Conservation (phyloP, 192 early-diverging fungal species). For the Gryganskiella cystojenkinii region DNA sequence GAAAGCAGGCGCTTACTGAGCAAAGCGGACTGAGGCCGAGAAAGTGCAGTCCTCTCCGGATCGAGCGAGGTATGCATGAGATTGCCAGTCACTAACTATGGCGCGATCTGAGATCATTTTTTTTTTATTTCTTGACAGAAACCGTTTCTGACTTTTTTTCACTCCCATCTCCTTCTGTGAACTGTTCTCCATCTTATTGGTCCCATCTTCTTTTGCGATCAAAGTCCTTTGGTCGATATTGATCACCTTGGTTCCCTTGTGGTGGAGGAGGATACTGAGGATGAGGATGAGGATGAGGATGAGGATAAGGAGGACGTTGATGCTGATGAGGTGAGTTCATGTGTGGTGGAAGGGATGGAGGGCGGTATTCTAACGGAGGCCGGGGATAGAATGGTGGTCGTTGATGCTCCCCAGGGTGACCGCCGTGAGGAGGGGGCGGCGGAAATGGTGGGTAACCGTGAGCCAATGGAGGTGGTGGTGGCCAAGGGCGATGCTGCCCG, state of each 20-base stretch:
- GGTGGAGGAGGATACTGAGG: neutral
- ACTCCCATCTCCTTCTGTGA: too few species aligned
- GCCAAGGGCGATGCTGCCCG: conserved; percentile 5
- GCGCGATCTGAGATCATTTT: neutral
- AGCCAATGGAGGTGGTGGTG: neutral
- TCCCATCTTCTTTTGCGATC: conserved; percentile 32
- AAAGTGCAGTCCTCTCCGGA: too few species aligned
- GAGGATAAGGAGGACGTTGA: conserved; percentile 4
- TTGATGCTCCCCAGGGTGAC: conserved; percentile 7
- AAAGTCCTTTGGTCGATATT: conserved; percentile 4
- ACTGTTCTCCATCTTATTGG: neutral
- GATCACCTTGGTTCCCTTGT: neutral
- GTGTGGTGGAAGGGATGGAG: conserved; percentile 13
- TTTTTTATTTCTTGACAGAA: neutral
- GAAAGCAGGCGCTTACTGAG: too few species aligned
- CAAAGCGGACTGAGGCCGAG: too few species aligned
- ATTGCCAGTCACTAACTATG: too few species aligned
- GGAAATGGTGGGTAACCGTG: neutral
- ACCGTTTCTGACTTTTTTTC: too few species aligned
- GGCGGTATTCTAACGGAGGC: conserved; percentile 9
- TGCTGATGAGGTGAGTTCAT: neutral
- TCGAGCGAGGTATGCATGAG: neutral
- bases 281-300: neutral
- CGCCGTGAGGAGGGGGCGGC: neutral
- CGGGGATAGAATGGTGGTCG: neutral